Base-by-base conservation (phyloP, 1,139 yeast species). In the Debaryomyces sp. region DNA sequence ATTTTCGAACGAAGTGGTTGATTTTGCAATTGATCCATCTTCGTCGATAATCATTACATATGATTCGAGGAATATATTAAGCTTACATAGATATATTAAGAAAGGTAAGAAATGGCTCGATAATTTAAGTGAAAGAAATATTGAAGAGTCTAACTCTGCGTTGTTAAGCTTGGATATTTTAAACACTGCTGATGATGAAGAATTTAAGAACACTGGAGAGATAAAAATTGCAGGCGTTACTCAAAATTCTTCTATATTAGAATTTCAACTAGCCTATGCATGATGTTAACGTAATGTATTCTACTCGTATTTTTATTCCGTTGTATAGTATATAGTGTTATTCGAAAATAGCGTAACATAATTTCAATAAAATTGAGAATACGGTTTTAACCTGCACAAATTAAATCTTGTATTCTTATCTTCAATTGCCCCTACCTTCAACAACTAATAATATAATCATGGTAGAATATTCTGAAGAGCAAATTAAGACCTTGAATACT, bases 11-110 rank as follows among this genome's bases (percentile, higher is more conserved):
- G 44, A 54, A 2, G 45, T 61, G 17, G 34, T 54, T 1, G 70
- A 65, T 45, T 66, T 78, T 34, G 57, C 65, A 5, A 62, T 79
- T n/a, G 87, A 82, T 51, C 73, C 73, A 9, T 75, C 84, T 1
- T 70, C 81, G 4, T 70, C 74, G 30, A 55, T 76, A 9, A 52
- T 78, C 13, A 51, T 70, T n/a, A 62, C 70, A 3, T 55, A 55
- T 36, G 62, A 57, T 27, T 36, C 62, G 4, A 50, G 50, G 8
- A 50, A 56, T n/a, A 44, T 46, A 1, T 30, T 69, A 9, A 50
- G 50, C 32, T 53, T 70, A 15, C 77, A 71, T 54, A 63, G 74
- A 48, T 80, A 74, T 53, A 55, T 59, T 48, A 80, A 78, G 54
- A 78, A 78, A 61, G 73, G 70, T 2, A 79, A 78, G 59, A 53